Conservation (phyloP, 805 yeast genomes). For the Candida ortonii region DNA sequence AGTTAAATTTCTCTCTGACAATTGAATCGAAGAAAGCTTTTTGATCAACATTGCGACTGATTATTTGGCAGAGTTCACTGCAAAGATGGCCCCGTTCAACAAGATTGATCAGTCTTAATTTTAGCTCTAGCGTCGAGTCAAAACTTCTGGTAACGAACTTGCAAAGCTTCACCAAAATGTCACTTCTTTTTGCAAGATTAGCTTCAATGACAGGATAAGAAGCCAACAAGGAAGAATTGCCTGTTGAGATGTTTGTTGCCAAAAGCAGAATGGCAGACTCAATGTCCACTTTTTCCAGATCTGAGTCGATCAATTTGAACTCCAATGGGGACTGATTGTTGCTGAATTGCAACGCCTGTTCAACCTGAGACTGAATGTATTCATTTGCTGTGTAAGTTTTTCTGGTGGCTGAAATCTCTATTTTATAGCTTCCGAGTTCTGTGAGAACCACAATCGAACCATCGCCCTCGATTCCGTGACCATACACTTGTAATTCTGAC, state of each 20-base stretch:
- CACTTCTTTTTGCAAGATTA: conserved; percentile 49
- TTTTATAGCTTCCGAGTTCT: conserved; percentile 57
- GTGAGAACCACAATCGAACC: conserved; percentile 38
- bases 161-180: conserved; percentile 21
- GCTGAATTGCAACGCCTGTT: conserved; percentile 76
- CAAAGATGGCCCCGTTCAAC: conserved; percentile 21
- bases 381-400: conserved; percentile 13
- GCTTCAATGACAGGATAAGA: conserved; percentile 47
- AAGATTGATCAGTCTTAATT: conserved; percentile 13
- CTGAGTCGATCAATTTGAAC: conserved; percentile 34
- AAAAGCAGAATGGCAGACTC: conserved; percentile 51
- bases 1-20: conserved; percentile 1
- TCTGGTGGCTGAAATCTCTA: conserved; percentile 45
- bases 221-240: conserved; percentile 54
- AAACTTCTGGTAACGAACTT: conserved; percentile 24
- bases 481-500: conserved; percentile 50
- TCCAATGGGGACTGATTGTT: conserved; percentile 15
- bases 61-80: conserved; percentile 13
- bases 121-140: conserved; percentile 9
- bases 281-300: conserved; percentile 39
- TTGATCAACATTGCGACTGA: conserved; percentile 1
- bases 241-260: conserved; percentile 52
- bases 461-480: conserved; percentile 42
- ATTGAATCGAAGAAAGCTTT: conserved; percentile 1
- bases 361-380: conserved; percentile 68